Base-by-base conservation (phyloP, 306 rosid genomes). In the Potentilla sterilis region DNA sequence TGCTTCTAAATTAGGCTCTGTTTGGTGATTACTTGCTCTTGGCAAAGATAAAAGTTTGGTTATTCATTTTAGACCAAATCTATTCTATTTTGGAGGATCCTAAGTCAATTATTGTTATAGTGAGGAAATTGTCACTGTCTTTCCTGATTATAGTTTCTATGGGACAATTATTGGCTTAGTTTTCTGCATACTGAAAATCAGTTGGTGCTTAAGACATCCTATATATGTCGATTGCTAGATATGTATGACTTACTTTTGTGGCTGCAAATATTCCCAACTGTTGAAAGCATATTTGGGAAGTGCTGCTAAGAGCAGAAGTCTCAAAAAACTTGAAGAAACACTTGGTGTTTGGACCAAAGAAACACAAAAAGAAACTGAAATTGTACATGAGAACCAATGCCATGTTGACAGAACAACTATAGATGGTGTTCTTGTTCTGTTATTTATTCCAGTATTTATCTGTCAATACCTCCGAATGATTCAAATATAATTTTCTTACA, bases 71-170 rank as follows among this genome's bases (percentile, higher is more conserved):
- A 43, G 58, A 19, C 24, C 62, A 18, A 72, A 57, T 16, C 49
- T 22, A 41, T 77, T 77, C 51, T 15, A 47, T 59, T 69, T 70
- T 21, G 51, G 63, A 63, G 58, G 44, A 28, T 59, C 13, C 57
- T n/a, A 13, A 46, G 15, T 70, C 69, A 70, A 70, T 67, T 82
- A 47, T 69, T 78, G 87, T 73, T 48, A 59, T 55, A 47, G 51
- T 42, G 77, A 71, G 71, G 70, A 80, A 41, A 57, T 76, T 18
- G 77, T 43, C 69, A 59, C 44, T 34, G 16, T 42, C 69, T 59
- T 41, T 14, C 37, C 62, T 54, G 64, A 41, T 38, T 70, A 35
- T 35, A 14, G 18, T 72, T 72, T 44, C 19, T 66, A 9, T 9
- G 9, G 76, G 38, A 8, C 66, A 72, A 55, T 40, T 40, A 15